Conservation (phyloP, 2,329 filamentous ascomycete species). For the Byssochlamys sp. region DNA sequence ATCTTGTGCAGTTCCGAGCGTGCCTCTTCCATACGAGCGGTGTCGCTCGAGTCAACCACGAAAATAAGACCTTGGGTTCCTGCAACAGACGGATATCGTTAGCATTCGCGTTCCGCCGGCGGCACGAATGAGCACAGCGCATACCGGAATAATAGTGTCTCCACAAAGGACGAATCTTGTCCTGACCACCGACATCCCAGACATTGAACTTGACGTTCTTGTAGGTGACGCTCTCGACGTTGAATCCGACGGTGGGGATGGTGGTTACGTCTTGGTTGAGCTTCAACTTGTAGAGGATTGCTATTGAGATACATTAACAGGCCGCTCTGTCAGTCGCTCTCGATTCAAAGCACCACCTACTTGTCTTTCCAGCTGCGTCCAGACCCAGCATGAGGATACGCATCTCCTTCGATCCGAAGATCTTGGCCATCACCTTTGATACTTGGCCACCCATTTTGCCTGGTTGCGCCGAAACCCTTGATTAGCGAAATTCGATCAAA, state of each 20-base stretch:
- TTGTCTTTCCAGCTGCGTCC: slow-evolving; percentile 97
- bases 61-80: slow-evolving; percentile 97
- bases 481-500: neutral
- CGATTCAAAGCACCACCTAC: slow-evolving; percentile 26
- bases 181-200: slow-evolving; percentile 96
- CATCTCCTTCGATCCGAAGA: slow-evolving; percentile 99
- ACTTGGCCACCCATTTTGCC: slow-evolving; percentile 78
- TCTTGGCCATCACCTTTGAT: slow-evolving; percentile 95
- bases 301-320: slow-evolving; percentile 19
- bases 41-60: slow-evolving; percentile 92
- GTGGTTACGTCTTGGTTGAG: slow-evolving; percentile 96
- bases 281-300: slow-evolving; percentile 98
- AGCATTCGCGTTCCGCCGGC: neutral
- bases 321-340: neutral
- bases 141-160: slow-evolving; percentile 86
- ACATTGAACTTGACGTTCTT: slow-evolving; percentile 99
- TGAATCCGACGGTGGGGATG: slow-evolving; percentile 96
- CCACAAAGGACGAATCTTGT: slow-evolving; percentile 96
- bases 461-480: neutral
- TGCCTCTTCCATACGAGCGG: slow-evolving; percentile 82
- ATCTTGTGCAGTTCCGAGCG: slow-evolving; percentile 90
- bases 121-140: slow-evolving; percentile 14
- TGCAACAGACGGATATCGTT: slow-evolving; percentile 26
- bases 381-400: slow-evolving; percentile 94
- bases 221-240: slow-evolving; percentile 97